Base-by-base conservation (phyloP, 2,329 filamentous ascomycete species). In the Aspergillus bombycis region DNA sequence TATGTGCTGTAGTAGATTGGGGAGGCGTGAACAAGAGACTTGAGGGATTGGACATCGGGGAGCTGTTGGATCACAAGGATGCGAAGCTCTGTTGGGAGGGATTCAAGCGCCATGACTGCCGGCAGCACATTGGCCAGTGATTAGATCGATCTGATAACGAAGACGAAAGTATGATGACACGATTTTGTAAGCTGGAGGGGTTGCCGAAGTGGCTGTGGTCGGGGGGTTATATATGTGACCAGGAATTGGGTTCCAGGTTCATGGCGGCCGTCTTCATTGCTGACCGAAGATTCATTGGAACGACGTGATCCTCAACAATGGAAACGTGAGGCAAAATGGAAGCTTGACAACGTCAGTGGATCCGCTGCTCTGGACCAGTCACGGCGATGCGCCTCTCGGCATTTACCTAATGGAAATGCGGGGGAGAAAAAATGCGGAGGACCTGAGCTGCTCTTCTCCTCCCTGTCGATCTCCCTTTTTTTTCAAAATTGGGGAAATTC, bases 71-170 rank as follows among this genome's bases (percentile, higher is more conserved):
- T 62, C 1, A 68, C 57, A 12, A 57, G 62, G 48, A 68, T 62
- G 26, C 62, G 62, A 2, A 68, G 60, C 55, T 68, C 66, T 21
- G 66, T 55, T 1, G 66, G 64, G 16, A 68, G 58, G 12, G 50
- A 46, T 62, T 68, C 66, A 16, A 68, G 43, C 30, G 62, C 55
- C 64, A 65, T 65, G 55, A 30, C 43, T 56, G 52, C 52, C 32
- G 52, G 32, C 52, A 38, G 32, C 52, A 36, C 52, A 54, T 54
- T 34, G 52, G 30, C 52, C 8, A 11, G 9, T 54, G 52, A 54
- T 54, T 34, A 54, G 52, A 52, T 52, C 2, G 48, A 52, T 52
- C 48, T 52, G 48, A 52, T 32, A 52, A 32, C 11, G 19, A 32
- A 32, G 46, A n/a, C 14, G 28, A 34, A 52, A 11, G 48, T 34